Percentiles rank a stretch among this genome's conserved stretches.
Conservation (phyloP, 352 stramenopile species). For the Pseudoperonospora humuli region DNA sequence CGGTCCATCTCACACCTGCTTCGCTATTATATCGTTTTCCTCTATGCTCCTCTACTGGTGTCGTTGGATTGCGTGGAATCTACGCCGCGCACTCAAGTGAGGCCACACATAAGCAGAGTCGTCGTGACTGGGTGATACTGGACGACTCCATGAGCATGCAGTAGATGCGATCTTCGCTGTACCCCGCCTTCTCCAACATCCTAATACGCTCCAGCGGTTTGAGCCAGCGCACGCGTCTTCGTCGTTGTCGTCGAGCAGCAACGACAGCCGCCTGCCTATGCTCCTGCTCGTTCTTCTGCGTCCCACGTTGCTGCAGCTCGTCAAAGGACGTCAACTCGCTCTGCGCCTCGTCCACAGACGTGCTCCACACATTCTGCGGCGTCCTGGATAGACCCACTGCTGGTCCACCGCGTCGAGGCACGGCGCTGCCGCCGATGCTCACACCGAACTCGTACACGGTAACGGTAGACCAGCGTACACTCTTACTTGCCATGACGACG, state of each 20-base stretch:
- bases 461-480: constrained; percentile 38
- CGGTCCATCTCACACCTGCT: too few relatives aligned
- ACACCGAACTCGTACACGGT: constrained; percentile 55
- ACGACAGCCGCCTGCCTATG: too few relatives aligned
- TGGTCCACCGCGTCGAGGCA: constrained; percentile 37
- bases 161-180: neutral
- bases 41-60: neutral
- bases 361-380: constrained; percentile 15
- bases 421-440: too few relatives aligned
- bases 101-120: neutral
- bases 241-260: neutral
- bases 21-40: too few relatives aligned
- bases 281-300: too few relatives aligned
- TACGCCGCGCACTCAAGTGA: too few relatives aligned
- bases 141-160: neutral
- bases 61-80: too few relatives aligned
- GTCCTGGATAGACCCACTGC: constrained; percentile 29
- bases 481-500: constrained; percentile 2
- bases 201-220: neutral
- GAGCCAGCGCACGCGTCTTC: neutral
- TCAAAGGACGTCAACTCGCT: too few relatives aligned
- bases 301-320: too few relatives aligned
- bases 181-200: neutral
- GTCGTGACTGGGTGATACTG: neutral
- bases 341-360: constrained; percentile 25